Conservation (phyloP, 208 protist genomes). For the Tritrichomonas musculus region DNA sequence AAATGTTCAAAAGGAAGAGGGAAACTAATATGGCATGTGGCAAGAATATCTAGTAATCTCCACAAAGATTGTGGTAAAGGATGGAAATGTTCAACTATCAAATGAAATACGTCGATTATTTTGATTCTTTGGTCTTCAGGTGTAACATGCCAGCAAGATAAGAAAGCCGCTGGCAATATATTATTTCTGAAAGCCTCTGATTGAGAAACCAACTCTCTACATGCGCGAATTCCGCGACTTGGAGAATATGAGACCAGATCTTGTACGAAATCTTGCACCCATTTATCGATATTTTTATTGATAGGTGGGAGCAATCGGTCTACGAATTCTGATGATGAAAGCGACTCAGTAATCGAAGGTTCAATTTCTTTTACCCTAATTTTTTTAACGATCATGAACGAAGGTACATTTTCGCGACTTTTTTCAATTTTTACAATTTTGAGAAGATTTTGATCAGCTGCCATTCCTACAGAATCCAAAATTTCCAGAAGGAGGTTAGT, state of each 20-base stretch:
- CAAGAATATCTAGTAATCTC: background rate
- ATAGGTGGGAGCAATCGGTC: background rate
- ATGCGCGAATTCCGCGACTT: background rate
- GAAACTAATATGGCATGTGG: background rate
- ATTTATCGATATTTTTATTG: background rate
- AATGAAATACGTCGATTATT: background rate
- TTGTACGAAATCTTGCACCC: background rate
- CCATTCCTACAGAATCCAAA: too few relatives aligned
- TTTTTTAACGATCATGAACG: background rate
- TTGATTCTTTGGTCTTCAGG: background rate
- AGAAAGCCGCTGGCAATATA: background rate
- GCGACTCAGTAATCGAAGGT: background rate
- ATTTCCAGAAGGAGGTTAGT: too few relatives aligned
- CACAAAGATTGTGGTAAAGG: background rate
- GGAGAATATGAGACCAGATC: background rate
- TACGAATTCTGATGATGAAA: background rate
- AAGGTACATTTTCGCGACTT: background rate
- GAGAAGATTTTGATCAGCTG: background rate
- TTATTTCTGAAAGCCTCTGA: background rate
- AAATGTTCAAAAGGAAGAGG: background rate
- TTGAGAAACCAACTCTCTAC: background rate
- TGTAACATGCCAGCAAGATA: background rate
- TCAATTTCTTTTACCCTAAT: background rate
- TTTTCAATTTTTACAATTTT: background rate
- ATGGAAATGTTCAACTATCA: background rate